Base-by-base conservation (phyloP, 2,329 filamentous ascomycete genomes). In the Lecanicillium sp. region DNA sequence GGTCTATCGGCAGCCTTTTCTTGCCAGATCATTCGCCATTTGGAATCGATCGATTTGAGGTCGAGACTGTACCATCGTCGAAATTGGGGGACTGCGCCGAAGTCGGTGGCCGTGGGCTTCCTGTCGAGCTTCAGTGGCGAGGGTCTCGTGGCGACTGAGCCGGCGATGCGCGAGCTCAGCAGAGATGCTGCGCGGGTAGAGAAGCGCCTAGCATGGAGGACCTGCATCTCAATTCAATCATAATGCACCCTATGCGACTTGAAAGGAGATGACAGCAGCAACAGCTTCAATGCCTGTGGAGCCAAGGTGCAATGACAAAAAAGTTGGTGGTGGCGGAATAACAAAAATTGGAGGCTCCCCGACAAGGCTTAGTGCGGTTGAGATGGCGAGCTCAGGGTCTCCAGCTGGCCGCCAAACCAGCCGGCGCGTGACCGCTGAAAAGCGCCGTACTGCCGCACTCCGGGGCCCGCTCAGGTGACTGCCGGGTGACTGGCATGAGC, bases 51-150 rank as follows among this genome's bases (percentile, higher is more conserved):
- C 4, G 68, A 63, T 9, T 62, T 64, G 17, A 79, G 64, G 52
- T 80, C 65, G 42, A 80, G 59, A 15, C 70, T 66, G 41, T 71
- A 72, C 50, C 56, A 61, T 54, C 67, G 60, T 53, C 26, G 37
- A 8, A 41, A 21, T 10, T 42, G 45, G 15, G 37, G 37, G 6
- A 35, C 21, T 14, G 30, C 21, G 38, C 37, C 5, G 6, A 1
- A 11, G 11, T 21, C 17, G 10, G 21, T 24, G 9, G 30, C 10
- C 15, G 30, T 21, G 17, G 5, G 17, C 4, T 4, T 21, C 29
- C 15, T 35, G 10, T 32, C 24, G 33, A 5, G 11, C 20, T 19
- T 24, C 19, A 20, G 17, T 9, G 7, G 29, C 12, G n/a, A 19
- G 21, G 38, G n/a, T 4, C 7, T 37, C 14, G 21, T 19, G 44